phyloP scores from a whole-genome alignment of 176 grass and related monocot species.

The Hordeum vulgare region DNA sequence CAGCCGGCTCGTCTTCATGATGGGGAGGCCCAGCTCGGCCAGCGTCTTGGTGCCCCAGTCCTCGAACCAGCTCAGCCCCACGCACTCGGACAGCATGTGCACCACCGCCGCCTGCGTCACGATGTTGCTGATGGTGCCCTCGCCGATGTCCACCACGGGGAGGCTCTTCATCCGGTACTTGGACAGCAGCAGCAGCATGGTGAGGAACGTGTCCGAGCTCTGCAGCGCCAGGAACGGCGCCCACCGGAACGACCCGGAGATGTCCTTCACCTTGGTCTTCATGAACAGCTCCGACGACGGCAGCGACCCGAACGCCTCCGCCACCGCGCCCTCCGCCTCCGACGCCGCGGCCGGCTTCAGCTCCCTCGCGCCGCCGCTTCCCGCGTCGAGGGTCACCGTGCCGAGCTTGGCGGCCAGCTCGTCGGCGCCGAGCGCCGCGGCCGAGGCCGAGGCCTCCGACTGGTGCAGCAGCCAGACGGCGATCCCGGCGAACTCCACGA shows the following conservation, averaged over 20 bases:
- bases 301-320: conserved; percentile 65
- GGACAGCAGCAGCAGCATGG: conserved; percentile 85
- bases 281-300: conserved; percentile 93
- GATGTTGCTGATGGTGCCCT: conserved; percentile 88
- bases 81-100: conserved; percentile 97
- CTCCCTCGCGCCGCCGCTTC: not conserved
- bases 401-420: conserved; percentile 59
- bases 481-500: conserved; percentile 95
- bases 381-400: conserved; percentile 40
- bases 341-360: not conserved
- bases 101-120: conserved; percentile 78
- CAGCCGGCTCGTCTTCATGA: conserved; percentile 53
- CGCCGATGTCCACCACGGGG: conserved; percentile 81
- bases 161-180: conserved; percentile 99
- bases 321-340: conserved; percentile 10
- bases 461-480: conserved; percentile 83
- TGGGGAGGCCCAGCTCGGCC: conserved; percentile 67
- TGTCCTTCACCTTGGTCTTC: conserved; percentile 92
- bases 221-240: conserved; percentile 92
- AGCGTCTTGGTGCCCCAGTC: conserved; percentile 88
- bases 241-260: conserved; percentile 94
- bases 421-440: conserved; percentile 26
- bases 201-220: conserved; percentile 93
- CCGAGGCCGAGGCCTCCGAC: conserved; percentile 32
- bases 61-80: conserved; percentile 89